A percentile compares a stretch with the other conserved stretches of the same genome.
These are phyloP conservation scores for Alternaria sp. DNA, from an alignment of 2,329 filamentous ascomycete genomes.

Conservation along the genomic window DNA sequence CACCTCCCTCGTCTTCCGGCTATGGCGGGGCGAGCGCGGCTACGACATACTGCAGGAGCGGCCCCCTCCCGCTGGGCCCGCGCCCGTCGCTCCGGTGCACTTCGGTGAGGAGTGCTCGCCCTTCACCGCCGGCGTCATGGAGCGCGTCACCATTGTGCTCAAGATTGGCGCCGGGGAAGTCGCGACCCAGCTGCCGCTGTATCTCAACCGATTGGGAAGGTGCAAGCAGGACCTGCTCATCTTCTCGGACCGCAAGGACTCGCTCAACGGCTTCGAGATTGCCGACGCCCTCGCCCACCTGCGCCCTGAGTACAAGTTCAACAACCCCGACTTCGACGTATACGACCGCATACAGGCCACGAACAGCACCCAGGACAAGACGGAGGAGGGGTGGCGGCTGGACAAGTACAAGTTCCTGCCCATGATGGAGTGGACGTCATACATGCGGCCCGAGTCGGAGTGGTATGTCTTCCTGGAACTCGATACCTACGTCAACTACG, in stretches of 20 bases:
- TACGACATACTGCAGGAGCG: constrained; percentile 39
- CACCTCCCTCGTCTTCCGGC: constrained; percentile 25
- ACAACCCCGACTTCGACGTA: constrained; percentile 59
- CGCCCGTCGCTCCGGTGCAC: constrained; percentile 24
- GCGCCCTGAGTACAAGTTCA: constrained; percentile 45
- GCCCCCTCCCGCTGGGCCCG: constrained; percentile 28
- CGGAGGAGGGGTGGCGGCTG: constrained; percentile 60
- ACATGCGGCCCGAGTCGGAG: constrained; percentile 37
- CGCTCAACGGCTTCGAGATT: constrained; percentile 58
- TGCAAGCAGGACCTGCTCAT: constrained; percentile 63
- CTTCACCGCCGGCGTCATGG: constrained; percentile 40
- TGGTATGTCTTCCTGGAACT: constrained; percentile 49
- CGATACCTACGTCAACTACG: constrained; percentile 49
- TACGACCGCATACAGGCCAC: constrained; percentile 55
- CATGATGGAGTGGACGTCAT: constrained; percentile 59
- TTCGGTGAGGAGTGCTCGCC: constrained; percentile 43
- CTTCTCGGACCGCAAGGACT: constrained; percentile 65
- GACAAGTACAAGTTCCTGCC: constrained; percentile 67
- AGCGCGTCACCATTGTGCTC: constrained; percentile 61
- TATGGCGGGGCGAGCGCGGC: constrained; percentile 37
- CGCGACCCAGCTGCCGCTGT: constrained; percentile 61
- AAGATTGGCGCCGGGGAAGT: constrained; percentile 66
- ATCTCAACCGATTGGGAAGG: constrained; percentile 61
- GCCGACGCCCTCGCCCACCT: constrained; percentile 56
- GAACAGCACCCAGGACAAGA: constrained; percentile 49